phyloP scores from a whole-genome alignment of 1,139 yeast species.

The Pneumocystis wakefieldiae region DNA sequence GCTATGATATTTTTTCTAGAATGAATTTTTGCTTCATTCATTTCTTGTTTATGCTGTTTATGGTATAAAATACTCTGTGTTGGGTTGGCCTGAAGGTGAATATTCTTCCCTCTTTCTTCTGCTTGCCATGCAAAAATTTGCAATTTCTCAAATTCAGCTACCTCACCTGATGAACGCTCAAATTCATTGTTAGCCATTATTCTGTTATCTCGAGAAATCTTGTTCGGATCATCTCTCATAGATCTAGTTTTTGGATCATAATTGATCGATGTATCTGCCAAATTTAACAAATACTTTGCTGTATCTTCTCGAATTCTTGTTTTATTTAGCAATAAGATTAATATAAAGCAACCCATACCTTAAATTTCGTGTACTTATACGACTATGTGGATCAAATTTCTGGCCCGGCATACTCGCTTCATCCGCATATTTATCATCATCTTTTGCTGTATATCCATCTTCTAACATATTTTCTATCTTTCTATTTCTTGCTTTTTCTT shows the following conservation, averaged over 20 bases:
- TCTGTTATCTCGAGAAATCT: slow-evolving; percentile 35
- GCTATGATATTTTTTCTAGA: slow-evolving; percentile 26
- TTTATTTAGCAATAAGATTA: slow-evolving; percentile 18
- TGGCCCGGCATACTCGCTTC: slow-evolving; percentile 17
- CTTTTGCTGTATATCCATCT: slow-evolving; percentile 14
- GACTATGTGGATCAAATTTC: slow-evolving; percentile 10
- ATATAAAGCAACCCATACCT: slow-evolving; percentile 1
- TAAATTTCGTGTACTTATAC: slow-evolving; percentile 8
- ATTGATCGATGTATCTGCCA: slow-evolving; percentile 21
- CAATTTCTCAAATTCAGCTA: slow-evolving; percentile 10
- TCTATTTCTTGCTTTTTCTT: slow-evolving; percentile 14
- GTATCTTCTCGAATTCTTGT: slow-evolving; percentile 37
- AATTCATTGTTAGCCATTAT: slow-evolving; percentile 23
- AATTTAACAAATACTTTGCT: slow-evolving; percentile 35
- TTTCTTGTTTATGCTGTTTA: slow-evolving; percentile 29
- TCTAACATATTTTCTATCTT: slow-evolving; percentile 1
- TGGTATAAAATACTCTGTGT: slow-evolving; percentile 38
- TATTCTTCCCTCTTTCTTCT: slow-evolving; percentile 29
- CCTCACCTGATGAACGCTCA: slow-evolving; percentile 38
- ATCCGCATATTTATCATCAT: slow-evolving; percentile 13
- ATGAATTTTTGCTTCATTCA: slow-evolving; percentile 22
- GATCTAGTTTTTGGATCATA: slow-evolving; percentile 47
- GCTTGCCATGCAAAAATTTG: slow-evolving; percentile 24
- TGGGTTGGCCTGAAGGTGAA: slow-evolving; percentile 44
- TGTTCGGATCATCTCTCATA: slow-evolving; percentile 33